These are phyloP conservation scores for Pyricularia sp. DNA, from an alignment of 2,329 filamentous ascomycete genomes.

Conservation along the genomic window DNA sequence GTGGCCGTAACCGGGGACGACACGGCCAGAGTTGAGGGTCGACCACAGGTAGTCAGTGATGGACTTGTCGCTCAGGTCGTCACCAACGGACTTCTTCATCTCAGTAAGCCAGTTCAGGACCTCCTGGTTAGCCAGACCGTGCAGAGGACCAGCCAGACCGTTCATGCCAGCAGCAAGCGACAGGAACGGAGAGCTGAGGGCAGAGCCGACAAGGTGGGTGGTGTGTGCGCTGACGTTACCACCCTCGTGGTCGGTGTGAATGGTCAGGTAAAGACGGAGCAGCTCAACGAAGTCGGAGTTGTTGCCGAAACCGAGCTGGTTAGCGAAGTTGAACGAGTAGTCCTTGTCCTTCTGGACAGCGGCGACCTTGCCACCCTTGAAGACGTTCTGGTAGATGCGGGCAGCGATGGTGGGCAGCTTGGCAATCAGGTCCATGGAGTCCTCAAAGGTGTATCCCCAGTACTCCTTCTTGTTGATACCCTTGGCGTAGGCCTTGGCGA, in stretches of 20 bases:
- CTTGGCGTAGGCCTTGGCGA: constrained; percentile 98
- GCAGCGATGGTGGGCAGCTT: constrained; percentile 97
- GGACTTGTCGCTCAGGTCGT: constrained; percentile 89
- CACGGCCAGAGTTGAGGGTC: constrained; percentile 89
- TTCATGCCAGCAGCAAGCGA: constrained; percentile 95
- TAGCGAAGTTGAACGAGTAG: constrained; percentile 98
- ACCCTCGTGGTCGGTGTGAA: constrained; percentile 99
- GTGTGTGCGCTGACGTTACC: constrained; percentile 98
- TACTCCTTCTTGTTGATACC: constrained; percentile 99
- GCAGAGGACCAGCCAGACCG: constrained; percentile 94
- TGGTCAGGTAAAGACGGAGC: constrained; percentile 97
- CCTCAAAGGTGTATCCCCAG: constrained; percentile 99
- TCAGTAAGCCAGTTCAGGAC: constrained; percentile 98
- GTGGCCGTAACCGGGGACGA: constrained; percentile 97
- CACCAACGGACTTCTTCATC: constrained; percentile 94
- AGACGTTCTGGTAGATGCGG: constrained; percentile 99
- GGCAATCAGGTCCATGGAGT: constrained; percentile 99
- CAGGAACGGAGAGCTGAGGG: constrained; percentile 94
- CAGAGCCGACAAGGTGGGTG: constrained; percentile 93
- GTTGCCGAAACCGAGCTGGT: constrained; percentile 93
- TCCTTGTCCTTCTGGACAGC: constrained; percentile 98
- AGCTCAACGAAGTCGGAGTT: constrained; percentile 98
- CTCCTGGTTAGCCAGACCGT: constrained; percentile 99
- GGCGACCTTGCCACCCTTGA: constrained; percentile 99
- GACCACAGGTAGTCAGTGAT: constrained; percentile 99